phyloP scores from a whole-genome alignment of 768 basidiomycete species.

The Cyclocybe aegerita region DNA sequence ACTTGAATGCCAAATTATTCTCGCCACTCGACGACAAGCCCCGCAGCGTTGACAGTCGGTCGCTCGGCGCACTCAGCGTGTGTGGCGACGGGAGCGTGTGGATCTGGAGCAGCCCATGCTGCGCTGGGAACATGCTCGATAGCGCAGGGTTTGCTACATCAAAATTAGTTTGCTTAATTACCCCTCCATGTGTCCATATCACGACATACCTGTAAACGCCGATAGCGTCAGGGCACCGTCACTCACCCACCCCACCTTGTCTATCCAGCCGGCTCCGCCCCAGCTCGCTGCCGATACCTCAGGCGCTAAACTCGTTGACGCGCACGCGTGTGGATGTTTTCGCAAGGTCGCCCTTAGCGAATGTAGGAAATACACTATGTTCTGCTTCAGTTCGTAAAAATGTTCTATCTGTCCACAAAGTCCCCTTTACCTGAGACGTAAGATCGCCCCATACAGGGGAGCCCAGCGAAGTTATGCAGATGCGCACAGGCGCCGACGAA shows the following conservation, averaged over 20 bases:
- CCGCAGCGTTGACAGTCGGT: constrained; percentile 80
- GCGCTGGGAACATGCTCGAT: constrained; percentile 69
- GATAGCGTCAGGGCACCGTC: constrained; percentile 74
- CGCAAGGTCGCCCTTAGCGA: constrained; percentile 62
- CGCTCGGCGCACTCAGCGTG: constrained; percentile 74
- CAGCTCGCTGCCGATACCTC: constrained; percentile 57
- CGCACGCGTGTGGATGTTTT: constrained; percentile 58
- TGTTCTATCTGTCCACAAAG: constrained; percentile 1
- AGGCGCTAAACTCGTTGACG: constrained; percentile 65
- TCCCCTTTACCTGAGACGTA: constrained; percentile 43
- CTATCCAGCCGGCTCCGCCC: constrained; percentile 69
- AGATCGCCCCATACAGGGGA: constrained; percentile 72
- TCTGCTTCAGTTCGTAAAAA: constrained; percentile 36
- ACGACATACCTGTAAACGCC: constrained; percentile 70
- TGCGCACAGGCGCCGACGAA: constrained; percentile 41
- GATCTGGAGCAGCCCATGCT: constrained; percentile 84
- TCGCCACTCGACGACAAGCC: constrained; percentile 82
- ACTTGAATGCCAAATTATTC: constrained; percentile 95
- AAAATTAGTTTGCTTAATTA: constrained; percentile 3
- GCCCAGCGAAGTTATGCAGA: constrained; percentile 65
- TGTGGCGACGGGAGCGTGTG: constrained; percentile 75
- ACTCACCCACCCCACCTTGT: constrained; percentile 76
- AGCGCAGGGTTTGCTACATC: constrained; percentile 77
- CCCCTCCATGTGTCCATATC: constrained; percentile 2
- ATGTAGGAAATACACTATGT: constrained; percentile 72